Base-by-base conservation (phyloP, 768 basidiomycete species). In the Plicaturopsis crispa region DNA sequence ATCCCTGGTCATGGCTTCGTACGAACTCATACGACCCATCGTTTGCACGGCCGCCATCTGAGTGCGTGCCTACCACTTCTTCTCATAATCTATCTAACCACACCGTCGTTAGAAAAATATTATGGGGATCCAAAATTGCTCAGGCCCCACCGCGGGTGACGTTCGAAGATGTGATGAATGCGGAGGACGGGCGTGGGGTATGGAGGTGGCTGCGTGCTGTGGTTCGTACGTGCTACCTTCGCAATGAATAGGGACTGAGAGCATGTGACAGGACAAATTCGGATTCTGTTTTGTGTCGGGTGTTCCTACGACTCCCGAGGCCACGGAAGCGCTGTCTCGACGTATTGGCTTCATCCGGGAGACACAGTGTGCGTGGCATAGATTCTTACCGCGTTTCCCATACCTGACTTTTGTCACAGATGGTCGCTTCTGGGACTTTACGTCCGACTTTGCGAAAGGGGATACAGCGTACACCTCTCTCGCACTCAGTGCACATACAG, bases 371-470 rank as follows among this genome's bases (percentile, higher is more conserved):
- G 39, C 43, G 66, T 41, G 14, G 14, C 18, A 10, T 17, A 48
- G 44, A 39, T 34, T 21, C 11, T 36, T 24, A 36, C 12, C 6
- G 19, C 18, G 13, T 7, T 11, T 24, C 17, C 21, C 18, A 7
- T 18, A 24, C 10, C 12, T 3, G 4, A 23, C 2, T 4, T 10
- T 8, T 17, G 3, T 3, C 24, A 1, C 45, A 92, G 90, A 98
- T 51, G 94, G 93, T 23, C 80, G 78, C 41, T 93, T 97, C 61
- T 99, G 94, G 93, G 90, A 97, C 52, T 94, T 98, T 52, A 96
- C 91, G 1, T 78, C 93, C 1, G 81, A 94, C 53, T 70, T 93
- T 16, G 79, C 82, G 13, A 90, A 84, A 50, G 91, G 91, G 10
- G 94, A 99, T 56, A 85, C 91, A 6, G 92, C 94, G 0, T 99